phyloP scores from a whole-genome alignment of 2,329 filamentous ascomycete genomes.

The Trichoderma atrobrunneum region DNA sequence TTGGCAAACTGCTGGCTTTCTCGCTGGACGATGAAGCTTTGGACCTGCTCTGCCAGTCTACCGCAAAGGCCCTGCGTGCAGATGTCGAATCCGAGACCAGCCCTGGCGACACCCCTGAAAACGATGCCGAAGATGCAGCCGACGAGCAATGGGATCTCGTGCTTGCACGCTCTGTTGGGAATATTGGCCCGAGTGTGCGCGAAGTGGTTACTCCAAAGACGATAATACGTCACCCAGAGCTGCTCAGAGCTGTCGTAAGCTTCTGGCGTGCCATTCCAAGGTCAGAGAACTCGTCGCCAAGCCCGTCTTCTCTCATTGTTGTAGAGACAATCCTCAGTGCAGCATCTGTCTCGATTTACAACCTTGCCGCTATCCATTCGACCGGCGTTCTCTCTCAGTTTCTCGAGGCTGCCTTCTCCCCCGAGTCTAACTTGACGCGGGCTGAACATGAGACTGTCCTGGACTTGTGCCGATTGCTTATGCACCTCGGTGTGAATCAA shows the following conservation, averaged over 20 bases:
- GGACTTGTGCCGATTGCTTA: conserved; percentile 65
- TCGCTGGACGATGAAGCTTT: conserved; percentile 75
- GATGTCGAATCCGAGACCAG: conserved; percentile 28
- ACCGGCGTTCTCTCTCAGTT: conserved; percentile 68
- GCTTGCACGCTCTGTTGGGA: conserved; percentile 37
- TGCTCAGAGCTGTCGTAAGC: conserved; percentile 59
- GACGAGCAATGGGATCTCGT: conserved; percentile 41
- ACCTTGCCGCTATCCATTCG: conserved; percentile 67
- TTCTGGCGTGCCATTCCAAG: conserved; percentile 63
- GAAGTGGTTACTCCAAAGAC: conserved; percentile 51
- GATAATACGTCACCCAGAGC: conserved; percentile 58
- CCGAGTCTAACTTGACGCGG: conserved; percentile 48
- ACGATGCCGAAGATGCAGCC: conserved; percentile 32
- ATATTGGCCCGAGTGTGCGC: conserved; percentile 41
- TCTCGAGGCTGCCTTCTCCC: conserved; percentile 58
- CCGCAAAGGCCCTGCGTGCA: conserved; percentile 38
- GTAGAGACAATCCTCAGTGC: conserved; percentile 61
- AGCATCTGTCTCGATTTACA: conserved; percentile 62
- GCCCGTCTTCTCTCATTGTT: conserved; percentile 60
- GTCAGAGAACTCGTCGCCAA: conserved; percentile 41
- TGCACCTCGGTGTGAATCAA: conserved; percentile 71
- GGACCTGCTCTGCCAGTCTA: conserved; percentile 62
- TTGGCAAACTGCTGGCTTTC: conserved; percentile 79
- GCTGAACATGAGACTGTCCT: conserved; percentile 60
- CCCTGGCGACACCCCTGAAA: conserved; percentile 7